These are phyloP conservation scores for Aspergillus haitiensis DNA, from an alignment of 495 filamentous ascomycete genomes.

Conservation along the genomic window DNA sequence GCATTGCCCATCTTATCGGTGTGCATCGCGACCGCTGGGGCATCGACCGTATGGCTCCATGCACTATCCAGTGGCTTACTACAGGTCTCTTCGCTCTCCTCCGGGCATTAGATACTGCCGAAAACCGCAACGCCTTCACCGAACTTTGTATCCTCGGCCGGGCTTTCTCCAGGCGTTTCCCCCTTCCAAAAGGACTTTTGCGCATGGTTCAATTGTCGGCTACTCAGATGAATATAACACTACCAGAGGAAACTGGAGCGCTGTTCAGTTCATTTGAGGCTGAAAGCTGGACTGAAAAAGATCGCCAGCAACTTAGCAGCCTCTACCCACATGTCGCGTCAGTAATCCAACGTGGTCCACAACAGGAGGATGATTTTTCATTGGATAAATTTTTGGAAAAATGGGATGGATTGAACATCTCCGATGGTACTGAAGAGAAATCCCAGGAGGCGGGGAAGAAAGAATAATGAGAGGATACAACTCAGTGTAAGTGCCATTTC, in stretches of 20 bases:
- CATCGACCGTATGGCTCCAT: slow-evolving; percentile 32
- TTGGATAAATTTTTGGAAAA: slow-evolving; percentile 33
- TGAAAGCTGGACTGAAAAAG: slow-evolving; percentile 25
- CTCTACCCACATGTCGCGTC: slow-evolving; percentile 35
- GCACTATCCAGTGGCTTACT: slow-evolving; percentile 34
- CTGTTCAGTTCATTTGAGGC: slow-evolving; percentile 34
- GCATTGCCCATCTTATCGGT: slow-evolving; percentile 23
- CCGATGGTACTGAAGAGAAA: not conserved
- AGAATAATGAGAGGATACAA: not conserved
- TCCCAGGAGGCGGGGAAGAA: not conserved
- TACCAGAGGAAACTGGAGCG: slow-evolving; percentile 33
- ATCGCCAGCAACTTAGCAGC: slow-evolving; percentile 31
- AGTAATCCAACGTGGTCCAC: slow-evolving; percentile 17
- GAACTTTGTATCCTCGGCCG: slow-evolving; percentile 28
- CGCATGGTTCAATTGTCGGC: slow-evolving; percentile 37
- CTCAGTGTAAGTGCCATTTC: too few species aligned
- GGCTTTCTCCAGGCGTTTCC: slow-evolving; percentile 31
- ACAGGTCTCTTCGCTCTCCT: slow-evolving; percentile 35
- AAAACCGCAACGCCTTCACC: slow-evolving; percentile 32
- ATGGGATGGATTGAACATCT: slow-evolving; percentile 30
- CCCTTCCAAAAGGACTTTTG: slow-evolving; percentile 35
- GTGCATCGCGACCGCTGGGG: slow-evolving; percentile 32
- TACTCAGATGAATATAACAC: slow-evolving; percentile 26
- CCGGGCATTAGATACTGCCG: slow-evolving; percentile 25
- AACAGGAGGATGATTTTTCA: slow-evolving; percentile 15